Evolutionary conservation across 495 filamentous ascomycete species (phyloP), one percentile per base, ranked within the genome.

Genomic region (Staphylotrichum longicolle): DNA sequence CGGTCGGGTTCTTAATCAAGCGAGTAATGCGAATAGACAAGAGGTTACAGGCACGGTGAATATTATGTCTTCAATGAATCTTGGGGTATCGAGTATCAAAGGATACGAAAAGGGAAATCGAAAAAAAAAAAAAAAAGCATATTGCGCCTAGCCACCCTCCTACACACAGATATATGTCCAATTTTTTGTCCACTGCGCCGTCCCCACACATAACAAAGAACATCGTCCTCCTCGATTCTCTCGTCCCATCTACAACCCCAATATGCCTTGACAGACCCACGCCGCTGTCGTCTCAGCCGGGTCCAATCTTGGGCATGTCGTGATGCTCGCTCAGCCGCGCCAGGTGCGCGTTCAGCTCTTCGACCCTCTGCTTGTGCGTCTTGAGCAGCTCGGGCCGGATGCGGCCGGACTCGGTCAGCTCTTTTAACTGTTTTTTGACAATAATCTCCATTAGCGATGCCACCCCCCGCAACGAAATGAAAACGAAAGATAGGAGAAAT

Each of bases 321-420:
- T 98, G 94, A 74, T 98, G 94, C 75, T 98, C 94, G 75, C 90
- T 96, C 70, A 98, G 75, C 62, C 86, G 86, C 62, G 88, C 92
- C 46, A 98, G 78, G 70, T 96, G 96, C 69, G 90, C 89, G 72
- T 98, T 98, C 63, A 97, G 79, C 73, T 96, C 92, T 73, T 98
- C 92, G 47, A 98, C 94, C 2, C 90, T 86, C 80, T 98, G 88
- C 74, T 98, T 98, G 70, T 98, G 94, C 45, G 92, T 95, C 82
- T 98, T 98, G 66, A 89, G 80, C 32, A 91, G 90, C 67, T 92
- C 90, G 32, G 78, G 77, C 27, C 77, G 70, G 12, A 73, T 60
- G n/a, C 69, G 60, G n/a, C 71, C 75, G 5, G 75, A 73, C 52
- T 78, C 76, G 57, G 82, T 76, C 34, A 88, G 82, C 71, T 89